A percentile compares a stretch with the other conserved stretches of the same genome.
Conservation (phyloP, 805 yeast species). For the Soucietia sequanensis region DNA sequence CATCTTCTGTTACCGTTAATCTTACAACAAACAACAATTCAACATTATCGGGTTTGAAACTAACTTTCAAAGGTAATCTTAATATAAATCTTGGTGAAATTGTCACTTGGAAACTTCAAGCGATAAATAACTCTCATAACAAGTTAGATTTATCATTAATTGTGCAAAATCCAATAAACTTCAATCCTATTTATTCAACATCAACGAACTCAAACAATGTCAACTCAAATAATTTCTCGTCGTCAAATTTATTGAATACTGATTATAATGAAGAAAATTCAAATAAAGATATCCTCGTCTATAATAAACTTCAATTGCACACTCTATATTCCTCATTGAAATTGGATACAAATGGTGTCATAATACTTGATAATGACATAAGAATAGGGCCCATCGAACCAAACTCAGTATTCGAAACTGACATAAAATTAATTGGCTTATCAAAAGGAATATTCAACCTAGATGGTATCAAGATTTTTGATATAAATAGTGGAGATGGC, state of each 20-base stretch:
- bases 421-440: slow-evolving; percentile 57
- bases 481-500: slow-evolving; percentile 61
- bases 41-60: slow-evolving; percentile 30
- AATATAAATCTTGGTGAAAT: slow-evolving; percentile 58
- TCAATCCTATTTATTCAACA: slow-evolving; percentile 21
- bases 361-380: slow-evolving; percentile 65
- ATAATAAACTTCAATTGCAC: slow-evolving; percentile 22
- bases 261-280: slow-evolving; percentile 5
- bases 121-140: slow-evolving; percentile 57
- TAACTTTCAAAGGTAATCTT: slow-evolving; percentile 64
- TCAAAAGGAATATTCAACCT: slow-evolving; percentile 63
- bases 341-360: slow-evolving; percentile 52
- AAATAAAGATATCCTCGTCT: slow-evolving; percentile 14
- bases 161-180: slow-evolving; percentile 25
- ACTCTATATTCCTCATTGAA: slow-evolving; percentile 36
- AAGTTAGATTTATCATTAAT: slow-evolving; percentile 51
- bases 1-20: slow-evolving; percentile 37
- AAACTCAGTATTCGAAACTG: slow-evolving; percentile 62
- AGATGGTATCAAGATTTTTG: slow-evolving; percentile 65
- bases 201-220: slow-evolving; percentile 3
- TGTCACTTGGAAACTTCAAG: slow-evolving; percentile 63
- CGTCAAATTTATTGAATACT: slow-evolving; percentile 15
- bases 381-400: slow-evolving; percentile 61
- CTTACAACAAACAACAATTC: slow-evolving; percentile 26
- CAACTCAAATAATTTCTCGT: slow-evolving; percentile 9